phyloP scores from a whole-genome alignment of 495 filamentous ascomycete genomes.

The Tuber microsphaerosporum region DNA sequence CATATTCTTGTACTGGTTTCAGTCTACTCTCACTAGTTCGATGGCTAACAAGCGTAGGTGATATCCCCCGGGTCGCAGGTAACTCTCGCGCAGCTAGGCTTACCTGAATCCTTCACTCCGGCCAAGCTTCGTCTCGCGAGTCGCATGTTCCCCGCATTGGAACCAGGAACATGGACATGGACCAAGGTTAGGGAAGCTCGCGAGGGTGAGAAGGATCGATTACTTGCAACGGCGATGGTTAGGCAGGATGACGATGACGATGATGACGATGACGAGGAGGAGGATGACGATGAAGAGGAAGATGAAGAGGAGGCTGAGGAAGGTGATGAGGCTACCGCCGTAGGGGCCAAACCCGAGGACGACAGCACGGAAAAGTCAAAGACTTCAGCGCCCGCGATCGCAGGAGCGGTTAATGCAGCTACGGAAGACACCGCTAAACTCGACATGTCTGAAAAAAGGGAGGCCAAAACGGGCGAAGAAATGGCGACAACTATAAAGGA shows the following conservation, averaged over 20 bases:
- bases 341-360: neutral
- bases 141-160: constrained; percentile 78
- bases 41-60: constrained; percentile 50
- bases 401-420: constrained; percentile 12
- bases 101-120: constrained; percentile 83
- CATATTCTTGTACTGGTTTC: constrained; percentile 57
- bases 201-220: constrained; percentile 56
- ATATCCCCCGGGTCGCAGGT: constrained; percentile 91
- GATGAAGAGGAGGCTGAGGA: constrained; percentile 36
- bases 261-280: constrained; percentile 50
- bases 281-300: constrained; percentile 36
- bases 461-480: constrained; percentile 16
- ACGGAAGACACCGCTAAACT: constrained; percentile 20
- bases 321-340: constrained; percentile 40
- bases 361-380: neutral
- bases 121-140: constrained; percentile 73
- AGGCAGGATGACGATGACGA: constrained; percentile 42
- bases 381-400: constrained; percentile 41
- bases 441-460: constrained; percentile 11
- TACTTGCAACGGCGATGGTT: constrained; percentile 41
- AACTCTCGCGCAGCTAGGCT: constrained; percentile 86
- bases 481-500: constrained; percentile 43
- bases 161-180: constrained; percentile 76
- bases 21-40: neutral
- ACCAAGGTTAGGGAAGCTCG: constrained; percentile 58